These are phyloP conservation scores for Fagus crenata DNA, from an alignment of 306 rosid species.

Conservation along the genomic window DNA sequence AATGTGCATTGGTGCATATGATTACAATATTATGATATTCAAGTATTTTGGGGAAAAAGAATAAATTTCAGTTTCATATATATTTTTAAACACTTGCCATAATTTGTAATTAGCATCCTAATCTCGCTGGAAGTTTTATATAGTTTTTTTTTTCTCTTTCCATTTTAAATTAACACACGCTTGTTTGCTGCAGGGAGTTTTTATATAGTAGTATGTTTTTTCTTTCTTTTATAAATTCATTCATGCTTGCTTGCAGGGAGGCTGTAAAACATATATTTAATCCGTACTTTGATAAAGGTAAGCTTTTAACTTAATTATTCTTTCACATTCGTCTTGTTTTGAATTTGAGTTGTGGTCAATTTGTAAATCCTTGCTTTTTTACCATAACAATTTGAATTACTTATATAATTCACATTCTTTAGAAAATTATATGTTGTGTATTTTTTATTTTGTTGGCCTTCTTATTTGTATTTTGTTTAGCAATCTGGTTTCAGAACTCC, in stretches of 20 bases:
- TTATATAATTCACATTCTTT: background rate
- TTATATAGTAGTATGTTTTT: background rate
- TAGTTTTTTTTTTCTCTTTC: background rate
- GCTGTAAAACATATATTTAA: constrained; percentile 54
- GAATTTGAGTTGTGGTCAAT: background rate
- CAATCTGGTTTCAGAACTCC: constrained; percentile 89
- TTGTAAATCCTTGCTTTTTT: background rate
- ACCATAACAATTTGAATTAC: background rate
- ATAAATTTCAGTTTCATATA: no score
- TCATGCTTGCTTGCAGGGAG: constrained; percentile 61
- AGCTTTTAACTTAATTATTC: constrained; percentile 20
- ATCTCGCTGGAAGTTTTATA: background rate
- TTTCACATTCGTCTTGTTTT: background rate
- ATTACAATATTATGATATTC: background rate
- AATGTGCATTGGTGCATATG: background rate
- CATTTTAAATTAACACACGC: background rate
- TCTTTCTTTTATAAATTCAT: background rate
- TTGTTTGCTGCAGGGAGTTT: constrained; percentile 18
- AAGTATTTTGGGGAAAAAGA: background rate
- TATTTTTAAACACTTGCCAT: background rate
- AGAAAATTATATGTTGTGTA: constrained; percentile 2
- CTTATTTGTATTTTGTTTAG: constrained; percentile 36
- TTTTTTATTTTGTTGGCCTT: constrained; percentile 23
- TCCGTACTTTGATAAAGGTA: constrained; percentile 85
- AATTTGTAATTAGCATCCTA: background rate